phyloP scores from a whole-genome alignment of 345 rosid genomes.

The Euphorbia peplus region DNA sequence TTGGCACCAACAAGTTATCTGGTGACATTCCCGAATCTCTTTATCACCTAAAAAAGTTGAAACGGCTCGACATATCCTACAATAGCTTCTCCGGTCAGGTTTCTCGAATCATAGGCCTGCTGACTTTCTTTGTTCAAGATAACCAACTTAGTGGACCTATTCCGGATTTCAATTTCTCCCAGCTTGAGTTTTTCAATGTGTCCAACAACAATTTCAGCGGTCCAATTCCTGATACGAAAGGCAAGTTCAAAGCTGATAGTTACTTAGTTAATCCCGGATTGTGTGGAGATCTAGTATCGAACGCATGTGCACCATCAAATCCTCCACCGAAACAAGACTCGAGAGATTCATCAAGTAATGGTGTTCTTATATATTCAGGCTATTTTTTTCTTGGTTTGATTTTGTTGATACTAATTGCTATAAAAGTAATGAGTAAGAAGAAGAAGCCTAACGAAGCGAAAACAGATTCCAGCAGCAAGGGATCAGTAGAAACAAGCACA shows the following conservation, averaged over 20 bases:
- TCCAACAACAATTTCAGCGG: constrained; percentile 58
- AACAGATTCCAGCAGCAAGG: not conserved
- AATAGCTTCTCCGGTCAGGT: constrained; percentile 44
- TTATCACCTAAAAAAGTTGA: constrained; percentile 40
- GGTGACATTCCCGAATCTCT: constrained; percentile 45
- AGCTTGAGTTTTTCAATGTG: constrained; percentile 45
- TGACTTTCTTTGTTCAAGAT: constrained; percentile 41
- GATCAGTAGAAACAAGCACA: constrained; percentile 10
- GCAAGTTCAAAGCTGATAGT: constrained; percentile 35
- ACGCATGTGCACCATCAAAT: constrained; percentile 34
- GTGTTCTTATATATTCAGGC: constrained; percentile 40
- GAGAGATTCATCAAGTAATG: constrained; percentile 19
- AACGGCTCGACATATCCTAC: constrained; percentile 41
- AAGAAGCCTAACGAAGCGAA: constrained; percentile 18
- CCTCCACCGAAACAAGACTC: constrained; percentile 14
- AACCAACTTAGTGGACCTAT: constrained; percentile 42
- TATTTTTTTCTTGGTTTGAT: constrained; percentile 33
- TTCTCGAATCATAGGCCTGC: constrained; percentile 40
- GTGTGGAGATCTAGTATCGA: constrained; percentile 41
- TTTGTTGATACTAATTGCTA: constrained; percentile 22
- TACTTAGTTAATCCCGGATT: constrained; percentile 45
- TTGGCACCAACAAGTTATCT: constrained; percentile 38
- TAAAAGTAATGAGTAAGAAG: constrained; percentile 24
- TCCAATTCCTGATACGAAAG: constrained; percentile 43
- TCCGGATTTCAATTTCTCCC: constrained; percentile 45